Percentiles rank a stretch among this genome's conserved stretches.
Conservation (phyloP, 371 early-diverging fungal species). For the Massospora cicadina region DNA sequence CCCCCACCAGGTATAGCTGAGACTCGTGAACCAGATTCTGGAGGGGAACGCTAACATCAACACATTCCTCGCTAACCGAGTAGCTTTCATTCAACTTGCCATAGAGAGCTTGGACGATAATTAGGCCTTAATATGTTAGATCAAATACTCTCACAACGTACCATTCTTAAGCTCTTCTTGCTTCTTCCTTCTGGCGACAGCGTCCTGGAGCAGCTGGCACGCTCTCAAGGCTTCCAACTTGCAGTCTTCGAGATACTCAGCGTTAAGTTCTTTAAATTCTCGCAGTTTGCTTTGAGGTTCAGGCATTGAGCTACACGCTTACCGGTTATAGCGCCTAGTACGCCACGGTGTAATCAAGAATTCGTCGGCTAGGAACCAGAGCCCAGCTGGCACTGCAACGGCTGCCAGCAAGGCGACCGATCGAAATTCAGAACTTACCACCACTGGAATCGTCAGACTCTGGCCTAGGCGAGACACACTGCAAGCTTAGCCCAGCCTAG, state of each 20-base stretch:
- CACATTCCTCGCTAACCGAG: slow-evolving; percentile 17
- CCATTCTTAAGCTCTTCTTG: slow-evolving; percentile 45
- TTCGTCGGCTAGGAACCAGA: neutral
- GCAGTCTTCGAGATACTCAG: slow-evolving; percentile 44
- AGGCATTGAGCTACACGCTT: neutral
- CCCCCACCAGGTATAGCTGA: slow-evolving; percentile 70
- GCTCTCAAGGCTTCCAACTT: slow-evolving; percentile 67
- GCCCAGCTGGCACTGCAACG: neutral
- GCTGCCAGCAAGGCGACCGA: slow-evolving; percentile 2
- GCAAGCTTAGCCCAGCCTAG: neutral
- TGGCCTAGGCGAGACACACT: slow-evolving; percentile 73
- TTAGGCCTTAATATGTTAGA: slow-evolving; percentile 33
- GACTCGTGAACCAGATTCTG: slow-evolving; percentile 67
- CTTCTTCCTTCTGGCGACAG: slow-evolving; percentile 42
- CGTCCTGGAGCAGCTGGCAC: slow-evolving; percentile 42
- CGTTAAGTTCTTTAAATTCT: slow-evolving; percentile 55
- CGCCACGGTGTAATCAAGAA: slow-evolving; percentile 6
- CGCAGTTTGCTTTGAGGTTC: slow-evolving; percentile 31
- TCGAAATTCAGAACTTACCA: slow-evolving; percentile 13
- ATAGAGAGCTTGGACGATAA: slow-evolving; percentile 73
- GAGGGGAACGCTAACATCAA: slow-evolving; percentile 75
- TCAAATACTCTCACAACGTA: slow-evolving; percentile 11
- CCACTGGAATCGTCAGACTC: slow-evolving; percentile 58
- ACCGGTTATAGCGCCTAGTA: neutral
- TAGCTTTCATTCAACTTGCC: slow-evolving; percentile 39